Evolutionary conservation across 805 yeast genomes (phyloP), one percentile per base, ranked within the genome.

Genomic region (Metschnikowia kunwiensis): DNA sequence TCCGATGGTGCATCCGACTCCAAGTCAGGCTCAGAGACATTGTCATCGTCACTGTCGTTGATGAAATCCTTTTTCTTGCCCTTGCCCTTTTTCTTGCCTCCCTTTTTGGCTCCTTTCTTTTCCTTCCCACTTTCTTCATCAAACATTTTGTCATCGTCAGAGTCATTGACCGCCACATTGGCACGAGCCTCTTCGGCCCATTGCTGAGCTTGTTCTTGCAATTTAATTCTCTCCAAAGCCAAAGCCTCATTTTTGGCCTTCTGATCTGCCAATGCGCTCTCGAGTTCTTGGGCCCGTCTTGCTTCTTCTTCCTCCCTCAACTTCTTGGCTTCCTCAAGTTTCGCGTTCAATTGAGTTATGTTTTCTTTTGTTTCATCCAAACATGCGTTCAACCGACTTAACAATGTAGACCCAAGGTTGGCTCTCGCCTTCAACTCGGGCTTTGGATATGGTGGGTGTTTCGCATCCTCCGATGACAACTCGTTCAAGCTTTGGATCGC

Each of bases 371-470:
- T 96, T 47, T 86, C 91, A 17, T 73, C 77, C 34, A 83, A 64
- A 19, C 81, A 77, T 42, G 81, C 75, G 47, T 75, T 83, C 46
- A 93, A 70, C 55, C 88, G 82, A 40, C 76, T 79, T 43, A 75
- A 68, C 55, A 88, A 70, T 0, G 96, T 84, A 38, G 80, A 77
- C 55, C 95, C 96, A 74, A 87, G 75, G 47, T 76, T 75, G n/a
- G 93, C 91, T 63, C 97, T 80, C 48, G 88, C 82, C 51, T 80
- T 82, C 48, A 93, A 68, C 45, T 89, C 96, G 13, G 77, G 77
- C 18, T 82, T 70, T 2, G 94, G 82, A 56, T 78, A 86, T 22
- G 96, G 95, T 8, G 94, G 81, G 47, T 75, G 72, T 30, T 64
- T 61, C 15, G 69, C 75, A 13, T 74, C 77, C 1, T 63, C 70